phyloP scores from a whole-genome alignment of 352 stramenopile species.

The Phytophthora pseudosyringae region DNA sequence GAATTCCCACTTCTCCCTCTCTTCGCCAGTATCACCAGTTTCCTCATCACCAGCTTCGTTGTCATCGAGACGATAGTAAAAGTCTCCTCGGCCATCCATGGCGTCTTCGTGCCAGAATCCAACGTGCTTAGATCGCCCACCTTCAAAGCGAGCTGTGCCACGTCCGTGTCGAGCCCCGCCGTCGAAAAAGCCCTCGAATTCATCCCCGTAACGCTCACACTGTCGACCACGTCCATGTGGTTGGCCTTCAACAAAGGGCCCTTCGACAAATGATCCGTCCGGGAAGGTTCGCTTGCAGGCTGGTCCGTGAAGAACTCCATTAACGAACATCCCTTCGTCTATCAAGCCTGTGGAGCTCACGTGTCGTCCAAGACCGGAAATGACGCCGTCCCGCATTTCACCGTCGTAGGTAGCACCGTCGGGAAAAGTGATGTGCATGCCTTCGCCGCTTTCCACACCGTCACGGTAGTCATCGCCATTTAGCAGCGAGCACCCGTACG shows the following conservation, averaged over 20 bases:
- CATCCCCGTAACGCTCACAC: slow-evolving; percentile 51
- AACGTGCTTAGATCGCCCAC: slow-evolving; percentile 49
- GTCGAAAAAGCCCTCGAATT: slow-evolving; percentile 73
- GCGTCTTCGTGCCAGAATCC: slow-evolving; percentile 75
- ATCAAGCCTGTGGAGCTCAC: slow-evolving; percentile 67
- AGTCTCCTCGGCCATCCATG: slow-evolving; percentile 66
- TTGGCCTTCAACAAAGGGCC: slow-evolving; percentile 53
- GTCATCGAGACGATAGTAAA: slow-evolving; percentile 46
- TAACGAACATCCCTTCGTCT: slow-evolving; percentile 69
- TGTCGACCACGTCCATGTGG: slow-evolving; percentile 51
- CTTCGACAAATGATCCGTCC: slow-evolving; percentile 54
- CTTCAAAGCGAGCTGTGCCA: slow-evolving; percentile 46
- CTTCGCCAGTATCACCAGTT: slow-evolving; percentile 7
- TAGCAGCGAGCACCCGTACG: slow-evolving; percentile 51
- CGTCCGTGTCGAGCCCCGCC: slow-evolving; percentile 51
- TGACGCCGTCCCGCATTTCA: slow-evolving; percentile 62
- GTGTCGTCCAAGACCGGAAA: slow-evolving; percentile 64
- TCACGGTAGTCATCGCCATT: slow-evolving; percentile 59
- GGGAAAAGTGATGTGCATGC: slow-evolving; percentile 57
- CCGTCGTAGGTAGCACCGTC: slow-evolving; percentile 73
- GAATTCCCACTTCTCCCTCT: slow-evolving; percentile 51
- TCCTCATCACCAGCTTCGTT: not conserved
- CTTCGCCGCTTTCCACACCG: slow-evolving; percentile 54
- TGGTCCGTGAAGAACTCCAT: slow-evolving; percentile 61
- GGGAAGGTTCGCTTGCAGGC: slow-evolving; percentile 53